A percentile compares a stretch with the other conserved stretches of the same genome.
These are phyloP conservation scores for Capsicum chinense DNA, from an alignment of 257 asterid genomes.

Conservation along the genomic window DNA sequence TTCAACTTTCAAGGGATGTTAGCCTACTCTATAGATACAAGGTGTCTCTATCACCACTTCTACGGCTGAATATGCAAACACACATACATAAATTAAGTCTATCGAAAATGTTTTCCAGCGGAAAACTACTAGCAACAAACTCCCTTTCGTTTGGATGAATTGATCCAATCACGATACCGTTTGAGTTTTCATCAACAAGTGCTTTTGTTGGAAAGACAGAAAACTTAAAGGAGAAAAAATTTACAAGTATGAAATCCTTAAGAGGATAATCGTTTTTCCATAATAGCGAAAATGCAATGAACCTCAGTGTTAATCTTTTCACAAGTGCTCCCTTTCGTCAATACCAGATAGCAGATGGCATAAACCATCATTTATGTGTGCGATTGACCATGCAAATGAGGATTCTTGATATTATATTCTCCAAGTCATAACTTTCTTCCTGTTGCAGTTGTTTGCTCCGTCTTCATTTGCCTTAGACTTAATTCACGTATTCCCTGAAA, in stretches of 20 bases:
- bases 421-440: slow-evolving; percentile 33
- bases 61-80: not conserved
- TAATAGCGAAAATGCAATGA: slow-evolving; percentile 26
- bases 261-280: slow-evolving; percentile 33
- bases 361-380: slow-evolving; percentile 19
- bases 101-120: not conserved
- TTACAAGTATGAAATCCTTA: slow-evolving; percentile 34
- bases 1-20: not conserved
- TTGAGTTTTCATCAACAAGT: slow-evolving; percentile 28
- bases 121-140: slow-evolving; percentile 6
- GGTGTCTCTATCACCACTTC: not conserved
- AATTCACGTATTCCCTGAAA: slow-evolving; percentile 45
- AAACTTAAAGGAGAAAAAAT: slow-evolving; percentile 15
- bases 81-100: not conserved
- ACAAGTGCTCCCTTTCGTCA: slow-evolving; percentile 18
- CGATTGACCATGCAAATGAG: slow-evolving; percentile 30
- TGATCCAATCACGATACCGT: slow-evolving; percentile 29
- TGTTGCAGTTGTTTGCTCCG: slow-evolving; percentile 34
- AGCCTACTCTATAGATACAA: not conserved
- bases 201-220: not conserved
- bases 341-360: slow-evolving; percentile 26
- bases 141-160: not conserved
- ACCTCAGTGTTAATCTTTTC: slow-evolving; percentile 28
- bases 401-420: slow-evolving; percentile 30
- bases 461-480: slow-evolving; percentile 39